These are phyloP conservation scores for Hypomontagnella monticulosa DNA, from an alignment of 495 filamentous ascomycete species.

Conservation along the genomic window DNA sequence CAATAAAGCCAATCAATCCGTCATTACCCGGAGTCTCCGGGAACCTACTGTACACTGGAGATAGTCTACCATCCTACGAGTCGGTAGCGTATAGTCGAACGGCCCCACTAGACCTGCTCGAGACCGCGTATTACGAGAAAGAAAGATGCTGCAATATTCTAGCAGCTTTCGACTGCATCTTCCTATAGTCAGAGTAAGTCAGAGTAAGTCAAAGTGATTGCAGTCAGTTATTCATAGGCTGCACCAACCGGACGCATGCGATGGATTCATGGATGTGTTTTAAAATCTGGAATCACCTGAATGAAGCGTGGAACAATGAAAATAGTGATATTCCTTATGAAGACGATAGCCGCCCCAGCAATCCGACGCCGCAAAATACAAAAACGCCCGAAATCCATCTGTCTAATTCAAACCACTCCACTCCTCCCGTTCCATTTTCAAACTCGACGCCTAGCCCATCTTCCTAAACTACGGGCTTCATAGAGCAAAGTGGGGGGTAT, in stretches of 20 bases:
- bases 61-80: neutral
- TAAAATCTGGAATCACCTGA: neutral
- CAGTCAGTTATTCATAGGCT: no score
- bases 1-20: constrained; percentile 4
- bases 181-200: no score
- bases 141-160: no score
- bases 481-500: constrained; percentile 9
- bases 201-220: no score
- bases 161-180: no score
- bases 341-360: constrained; percentile 17
- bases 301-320: neutral
- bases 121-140: neutral
- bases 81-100: neutral
- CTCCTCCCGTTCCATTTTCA: constrained; percentile 17
- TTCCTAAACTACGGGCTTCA: constrained; percentile 13
- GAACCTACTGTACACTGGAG: neutral
- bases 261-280: no score
- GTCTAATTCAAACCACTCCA: constrained; percentile 19
- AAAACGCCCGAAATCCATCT: constrained; percentile 28
- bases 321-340: constrained; percentile 28
- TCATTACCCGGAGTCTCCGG: neutral
- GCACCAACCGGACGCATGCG: no score
- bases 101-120: neutral
- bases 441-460: constrained; percentile 9
- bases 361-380: constrained; percentile 4